Conservation (phyloP, 106 monocot genomes). For the Apostasia shenzhenica region DNA sequence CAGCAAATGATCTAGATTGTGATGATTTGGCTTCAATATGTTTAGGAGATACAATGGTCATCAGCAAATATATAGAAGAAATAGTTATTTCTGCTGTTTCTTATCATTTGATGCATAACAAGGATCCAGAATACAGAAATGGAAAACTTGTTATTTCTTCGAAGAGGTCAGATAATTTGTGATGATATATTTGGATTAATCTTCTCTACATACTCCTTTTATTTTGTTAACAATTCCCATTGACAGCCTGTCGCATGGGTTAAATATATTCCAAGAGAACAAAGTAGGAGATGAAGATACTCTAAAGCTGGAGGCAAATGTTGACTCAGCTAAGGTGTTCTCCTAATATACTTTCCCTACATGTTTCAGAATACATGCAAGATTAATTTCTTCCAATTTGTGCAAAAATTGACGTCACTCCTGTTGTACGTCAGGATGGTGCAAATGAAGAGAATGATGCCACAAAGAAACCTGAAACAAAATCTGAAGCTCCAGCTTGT, state of each 20-base stretch:
- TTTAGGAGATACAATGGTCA: slow-evolving; percentile 49
- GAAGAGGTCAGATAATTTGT: slow-evolving; percentile 40
- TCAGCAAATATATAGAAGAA: slow-evolving; percentile 75
- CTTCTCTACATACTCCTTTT: slow-evolving; percentile 5
- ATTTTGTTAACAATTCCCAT: slow-evolving; percentile 11
- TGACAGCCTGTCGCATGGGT: slow-evolving; percentile 66
- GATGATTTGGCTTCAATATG: slow-evolving; percentile 69
- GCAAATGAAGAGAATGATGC: slow-evolving; percentile 17
- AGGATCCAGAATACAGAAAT: slow-evolving; percentile 65
- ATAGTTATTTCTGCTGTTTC: slow-evolving; percentile 75
- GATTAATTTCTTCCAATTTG: not conserved
- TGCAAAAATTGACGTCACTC: not conserved
- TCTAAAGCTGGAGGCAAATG: slow-evolving; percentile 34
- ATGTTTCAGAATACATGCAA: not conserved
- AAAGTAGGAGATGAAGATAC: slow-evolving; percentile 38
- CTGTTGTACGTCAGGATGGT: slow-evolving; percentile 20
- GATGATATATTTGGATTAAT: not conserved
- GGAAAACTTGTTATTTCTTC: slow-evolving; percentile 78
- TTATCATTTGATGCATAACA: slow-evolving; percentile 78
- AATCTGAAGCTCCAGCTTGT: slow-evolving; percentile 32
- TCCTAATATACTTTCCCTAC: not conserved
- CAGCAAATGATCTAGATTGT: slow-evolving; percentile 79
- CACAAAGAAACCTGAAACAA: slow-evolving; percentile 34
- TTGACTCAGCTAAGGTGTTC: slow-evolving; percentile 38
- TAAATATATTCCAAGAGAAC: slow-evolving; percentile 71